These are phyloP conservation scores for Dendrobium chrysotoxum DNA, from an alignment of 106 monocot species.

Conservation along the genomic window DNA sequence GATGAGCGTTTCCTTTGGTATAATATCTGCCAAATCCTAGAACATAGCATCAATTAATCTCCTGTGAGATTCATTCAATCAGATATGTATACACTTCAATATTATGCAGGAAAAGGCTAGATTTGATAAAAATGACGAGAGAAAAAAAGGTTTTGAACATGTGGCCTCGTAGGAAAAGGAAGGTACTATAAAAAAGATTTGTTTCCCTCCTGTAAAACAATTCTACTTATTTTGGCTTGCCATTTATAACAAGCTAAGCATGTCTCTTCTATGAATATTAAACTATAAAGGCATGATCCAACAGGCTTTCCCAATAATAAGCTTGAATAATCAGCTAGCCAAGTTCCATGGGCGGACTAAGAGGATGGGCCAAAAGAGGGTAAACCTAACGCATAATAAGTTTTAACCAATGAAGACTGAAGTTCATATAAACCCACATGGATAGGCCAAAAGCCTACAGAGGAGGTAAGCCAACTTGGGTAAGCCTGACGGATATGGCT, in stretches of 20 bases:
- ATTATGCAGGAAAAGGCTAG: not conserved
- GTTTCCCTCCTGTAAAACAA: not conserved
- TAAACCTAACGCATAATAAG: not conserved
- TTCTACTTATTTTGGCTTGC: not conserved
- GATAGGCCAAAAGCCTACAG: no score
- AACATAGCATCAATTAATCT: slow-evolving; percentile 15
- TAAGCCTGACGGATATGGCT: no score
- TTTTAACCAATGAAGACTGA: no score
- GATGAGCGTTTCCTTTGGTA: slow-evolving; percentile 68
- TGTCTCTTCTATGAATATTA: not conserved
- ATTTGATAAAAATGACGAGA: not conserved
- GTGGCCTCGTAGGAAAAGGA: not conserved
- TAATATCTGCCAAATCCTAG: slow-evolving; percentile 76
- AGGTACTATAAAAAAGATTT: not conserved
- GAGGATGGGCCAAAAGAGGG: not conserved
- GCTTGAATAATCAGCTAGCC: not conserved
- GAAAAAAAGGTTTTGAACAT: not conserved
- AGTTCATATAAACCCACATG: no score
- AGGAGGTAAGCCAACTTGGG: no score
- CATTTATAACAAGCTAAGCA: not conserved
- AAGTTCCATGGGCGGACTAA: not conserved
- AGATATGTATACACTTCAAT: not conserved
- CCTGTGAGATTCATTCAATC: slow-evolving; percentile 6
- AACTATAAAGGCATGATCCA: not conserved
- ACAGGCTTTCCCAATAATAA: not conserved